phyloP scores from a whole-genome alignment of 108 stramenopile genomes.

The Skeletonema marinoi region DNA sequence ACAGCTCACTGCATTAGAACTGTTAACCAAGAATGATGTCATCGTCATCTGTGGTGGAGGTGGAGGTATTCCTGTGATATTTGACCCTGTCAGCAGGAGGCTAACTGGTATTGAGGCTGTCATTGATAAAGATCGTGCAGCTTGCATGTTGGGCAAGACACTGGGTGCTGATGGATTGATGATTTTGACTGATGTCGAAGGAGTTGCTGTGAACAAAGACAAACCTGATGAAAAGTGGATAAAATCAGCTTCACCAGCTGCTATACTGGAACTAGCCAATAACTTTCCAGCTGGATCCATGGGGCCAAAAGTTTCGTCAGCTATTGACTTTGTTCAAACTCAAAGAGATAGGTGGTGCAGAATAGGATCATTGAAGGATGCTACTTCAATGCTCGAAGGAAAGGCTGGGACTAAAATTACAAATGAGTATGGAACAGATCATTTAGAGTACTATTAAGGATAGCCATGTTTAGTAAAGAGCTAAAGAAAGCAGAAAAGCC shows the following conservation, averaged over 20 bases:
- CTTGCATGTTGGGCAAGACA: conserved; percentile 36
- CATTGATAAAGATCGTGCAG: conserved; percentile 50
- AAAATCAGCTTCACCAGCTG: conserved; percentile 29
- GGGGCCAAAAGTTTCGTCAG: conserved; percentile 48
- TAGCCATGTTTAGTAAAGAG: too few species aligned
- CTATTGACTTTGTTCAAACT: conserved; percentile 38
- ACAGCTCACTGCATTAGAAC: conserved; percentile 26
- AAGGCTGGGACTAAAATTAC: conserved; percentile 38
- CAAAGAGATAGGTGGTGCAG: conserved; percentile 26
- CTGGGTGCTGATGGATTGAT: conserved; percentile 41
- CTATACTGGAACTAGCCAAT: not conserved
- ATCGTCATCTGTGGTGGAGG: conserved; percentile 47
- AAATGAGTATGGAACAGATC: conserved; percentile 29
- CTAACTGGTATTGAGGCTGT: conserved; percentile 44
- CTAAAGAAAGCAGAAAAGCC: too few species aligned
- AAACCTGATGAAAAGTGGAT: conserved; percentile 33
- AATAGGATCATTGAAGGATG: conserved; percentile 50
- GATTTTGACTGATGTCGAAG: conserved; percentile 45
- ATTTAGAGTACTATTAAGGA: conserved; percentile 29
- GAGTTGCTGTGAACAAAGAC: conserved; percentile 31
- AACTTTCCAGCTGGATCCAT: conserved; percentile 44
- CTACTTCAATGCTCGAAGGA: conserved; percentile 22
- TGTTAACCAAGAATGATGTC: conserved; percentile 21
- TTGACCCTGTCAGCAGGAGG: conserved; percentile 3
- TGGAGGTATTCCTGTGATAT: conserved; percentile 30